These are phyloP conservation scores for Camptophora hylomeconis DNA, from an alignment of 2,329 filamentous ascomycete species.

Conservation along the genomic window DNA sequence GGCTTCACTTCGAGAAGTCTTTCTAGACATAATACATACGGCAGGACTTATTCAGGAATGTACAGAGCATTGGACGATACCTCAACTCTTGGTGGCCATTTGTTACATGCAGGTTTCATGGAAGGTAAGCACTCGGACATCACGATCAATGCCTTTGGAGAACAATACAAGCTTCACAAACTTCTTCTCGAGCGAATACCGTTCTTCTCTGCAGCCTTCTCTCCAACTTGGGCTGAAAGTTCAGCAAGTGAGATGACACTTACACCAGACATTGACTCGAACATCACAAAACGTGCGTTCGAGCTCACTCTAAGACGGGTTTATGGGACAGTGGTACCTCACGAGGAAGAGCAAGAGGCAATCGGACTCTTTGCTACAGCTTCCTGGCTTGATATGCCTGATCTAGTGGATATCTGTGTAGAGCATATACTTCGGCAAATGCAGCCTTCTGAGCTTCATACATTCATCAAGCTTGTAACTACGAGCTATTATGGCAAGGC, in stretches of 20 bases:
- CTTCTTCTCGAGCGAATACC: constrained; percentile 42
- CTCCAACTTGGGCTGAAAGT: constrained; percentile 43
- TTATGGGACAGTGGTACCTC: constrained; percentile 36
- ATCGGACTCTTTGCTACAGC: constrained; percentile 42
- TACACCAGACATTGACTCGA: constrained; percentile 39
- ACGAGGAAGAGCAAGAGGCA: constrained; percentile 40
- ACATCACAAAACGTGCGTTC: constrained; percentile 40
- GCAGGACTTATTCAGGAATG: constrained; percentile 15
- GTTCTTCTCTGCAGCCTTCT: constrained; percentile 42
- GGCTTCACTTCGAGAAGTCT: constrained; percentile 13
- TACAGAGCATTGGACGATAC: constrained; percentile 20
- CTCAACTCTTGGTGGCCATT: constrained; percentile 35
- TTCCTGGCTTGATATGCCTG: constrained; percentile 46
- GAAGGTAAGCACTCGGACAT: constrained; percentile 42
- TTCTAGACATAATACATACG: constrained; percentile 19
- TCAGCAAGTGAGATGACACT: constrained; percentile 38
- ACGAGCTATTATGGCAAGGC: constrained; percentile 43
- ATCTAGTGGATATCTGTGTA: constrained; percentile 40
- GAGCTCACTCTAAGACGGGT: constrained; percentile 42
- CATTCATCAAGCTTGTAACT: constrained; percentile 40
- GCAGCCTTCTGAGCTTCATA: constrained; percentile 35
- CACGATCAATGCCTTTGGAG: constrained; percentile 38
- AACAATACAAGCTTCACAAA: constrained; percentile 39
- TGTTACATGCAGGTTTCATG: constrained; percentile 39
- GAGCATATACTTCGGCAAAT: constrained; percentile 43